Base-by-base conservation (phyloP, 2,329 filamentous ascomycete genomes). In the Colletotrichum siamense region DNA sequence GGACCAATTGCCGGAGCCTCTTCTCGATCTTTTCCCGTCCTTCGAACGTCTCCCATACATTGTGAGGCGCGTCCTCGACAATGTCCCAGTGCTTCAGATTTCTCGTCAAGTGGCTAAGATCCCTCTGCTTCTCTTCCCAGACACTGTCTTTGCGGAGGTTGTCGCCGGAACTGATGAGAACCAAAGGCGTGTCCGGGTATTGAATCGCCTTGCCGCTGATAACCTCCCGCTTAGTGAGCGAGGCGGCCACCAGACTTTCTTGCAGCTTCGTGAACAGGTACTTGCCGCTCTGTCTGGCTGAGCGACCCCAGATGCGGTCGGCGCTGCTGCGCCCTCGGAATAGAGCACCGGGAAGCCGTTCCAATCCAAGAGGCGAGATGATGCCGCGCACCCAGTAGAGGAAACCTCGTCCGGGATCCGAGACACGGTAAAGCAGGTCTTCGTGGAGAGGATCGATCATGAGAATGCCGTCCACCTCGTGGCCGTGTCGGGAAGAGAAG, bases 371-470 rank as follows among this genome's bases (percentile, higher is more conserved):
- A 0, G 97, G 97, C 6, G 95, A 97, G 78, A 98, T 89, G 71
- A 98, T 89, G 5, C 97, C 97, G 77, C 94, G 94, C 16, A 95
- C 87, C 97, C 97, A 99, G 32, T 98, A 92, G 18, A 93, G 77
- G 85, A 99, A 98, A 2, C 96, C 96, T 68, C 93, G 91, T 5
- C 90, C 87, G 0, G 96, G 89, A 4, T 88, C 88, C 8, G 91
- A 95, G 3, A 98, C 85, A 8, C 91, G 87, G 79, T 90, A 86
- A 5, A 99, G 92, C 2, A 96, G 90, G 78, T 98, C 95, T 82
- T 99, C 97, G 83, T 99, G 97, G 8, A 98, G 87, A 2, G 95
- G 93, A 81, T 99, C 96, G 79, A 99, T 92, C 79, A 99, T 88
- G 79, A 99, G 90, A 52, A 99, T 87, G 7, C 96, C 96, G 30